Conservation (phyloP, 306 rosid genomes). For the Sechiopsis laciniata region DNA sequence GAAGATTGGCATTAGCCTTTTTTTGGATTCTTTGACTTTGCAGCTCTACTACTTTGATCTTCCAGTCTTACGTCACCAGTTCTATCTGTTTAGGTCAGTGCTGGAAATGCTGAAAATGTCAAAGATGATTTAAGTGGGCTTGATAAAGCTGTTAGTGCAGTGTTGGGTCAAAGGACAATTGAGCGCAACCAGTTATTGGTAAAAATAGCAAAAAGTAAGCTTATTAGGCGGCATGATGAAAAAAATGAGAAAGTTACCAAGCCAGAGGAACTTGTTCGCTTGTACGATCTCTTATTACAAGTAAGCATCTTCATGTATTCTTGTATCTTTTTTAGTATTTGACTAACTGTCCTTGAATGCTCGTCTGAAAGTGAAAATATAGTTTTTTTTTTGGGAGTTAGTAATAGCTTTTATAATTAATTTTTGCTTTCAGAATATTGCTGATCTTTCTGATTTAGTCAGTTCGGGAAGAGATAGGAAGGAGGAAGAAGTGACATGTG, state of each 20-base stretch:
- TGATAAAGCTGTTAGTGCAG: constrained; percentile 92
- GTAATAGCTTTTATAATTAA: background rate
- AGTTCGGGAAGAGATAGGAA: constrained; percentile 84
- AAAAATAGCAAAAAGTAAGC: constrained; percentile 80
- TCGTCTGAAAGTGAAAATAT: background rate
- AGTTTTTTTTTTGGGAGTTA: constrained; percentile 15
- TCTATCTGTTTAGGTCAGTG: constrained; percentile 54
- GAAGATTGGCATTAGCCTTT: background rate
- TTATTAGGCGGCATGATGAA: constrained; percentile 61
- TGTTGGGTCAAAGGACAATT: constrained; percentile 85
- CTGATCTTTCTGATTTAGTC: constrained; percentile 89
- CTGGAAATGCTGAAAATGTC: constrained; percentile 78
- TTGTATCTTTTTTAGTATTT: constrained; percentile 12
- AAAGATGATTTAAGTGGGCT: constrained; percentile 95
- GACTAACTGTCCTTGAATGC: background rate
- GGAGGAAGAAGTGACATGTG: constrained; percentile 62
- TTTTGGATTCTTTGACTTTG: background rate
- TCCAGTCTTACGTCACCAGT: constrained; percentile 21
- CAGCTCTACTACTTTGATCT: background rate
- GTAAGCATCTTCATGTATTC: constrained; percentile 32
- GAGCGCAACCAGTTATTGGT: constrained; percentile 89
- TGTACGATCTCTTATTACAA: constrained; percentile 83
- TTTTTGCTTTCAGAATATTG: constrained; percentile 58
- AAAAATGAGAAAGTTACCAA: constrained; percentile 89
- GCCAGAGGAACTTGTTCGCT: constrained; percentile 98